These are phyloP conservation scores for Mycena albidolilacea DNA, from an alignment of 768 basidiomycete genomes.

Conservation along the genomic window DNA sequence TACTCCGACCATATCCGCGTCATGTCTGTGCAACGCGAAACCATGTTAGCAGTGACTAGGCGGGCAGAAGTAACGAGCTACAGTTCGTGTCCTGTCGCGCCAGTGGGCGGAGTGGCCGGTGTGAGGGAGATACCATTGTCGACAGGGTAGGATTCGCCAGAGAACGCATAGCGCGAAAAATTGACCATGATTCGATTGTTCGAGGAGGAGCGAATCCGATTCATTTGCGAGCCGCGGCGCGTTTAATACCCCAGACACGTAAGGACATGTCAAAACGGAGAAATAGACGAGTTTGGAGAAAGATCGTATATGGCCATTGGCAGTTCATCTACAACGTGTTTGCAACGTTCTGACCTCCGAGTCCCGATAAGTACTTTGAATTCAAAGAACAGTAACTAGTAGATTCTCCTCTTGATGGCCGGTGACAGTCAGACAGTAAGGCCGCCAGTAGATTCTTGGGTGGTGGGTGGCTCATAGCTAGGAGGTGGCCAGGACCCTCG, in stretches of 20 bases:
- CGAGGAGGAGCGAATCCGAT: slow-evolving; percentile 1
- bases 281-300: too few species aligned
- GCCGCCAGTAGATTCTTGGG: not conserved
- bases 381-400: not conserved
- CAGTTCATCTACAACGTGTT: slow-evolving; percentile 11
- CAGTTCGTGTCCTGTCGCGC: not conserved
- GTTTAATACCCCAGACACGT: not conserved
- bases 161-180: not conserved
- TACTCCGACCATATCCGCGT: not conserved
- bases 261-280: not conserved
- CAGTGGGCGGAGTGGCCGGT: slow-evolving; percentile 4
- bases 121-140: not conserved
- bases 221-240: not conserved
- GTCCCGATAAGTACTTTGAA: not conserved
- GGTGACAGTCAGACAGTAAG: not conserved
- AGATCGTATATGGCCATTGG: too few species aligned
- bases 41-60: not conserved
- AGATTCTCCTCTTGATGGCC: not conserved
- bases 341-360: not conserved
- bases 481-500: not conserved
- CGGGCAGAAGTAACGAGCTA: not conserved
- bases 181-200: not conserved
- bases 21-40: slow-evolving; percentile 5
- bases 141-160: not conserved
- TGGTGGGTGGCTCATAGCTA: not conserved